Evolutionary conservation across 2,329 filamentous ascomycete genomes (phyloP).

Genomic region (Curvularia sp.): DNA sequence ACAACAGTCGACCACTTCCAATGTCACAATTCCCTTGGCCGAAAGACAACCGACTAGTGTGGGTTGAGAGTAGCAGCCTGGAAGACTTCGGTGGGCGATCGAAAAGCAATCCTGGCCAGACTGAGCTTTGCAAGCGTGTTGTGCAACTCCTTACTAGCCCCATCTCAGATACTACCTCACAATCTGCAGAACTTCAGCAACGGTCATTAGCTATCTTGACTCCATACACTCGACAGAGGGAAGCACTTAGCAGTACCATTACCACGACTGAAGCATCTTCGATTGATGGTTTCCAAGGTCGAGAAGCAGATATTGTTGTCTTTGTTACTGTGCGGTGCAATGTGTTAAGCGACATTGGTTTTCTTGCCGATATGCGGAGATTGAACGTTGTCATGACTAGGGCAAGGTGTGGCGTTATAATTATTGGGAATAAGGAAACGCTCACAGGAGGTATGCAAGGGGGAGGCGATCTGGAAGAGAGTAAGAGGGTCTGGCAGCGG

Average conservation of each 20-base stretch:
- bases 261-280: slow-evolving; percentile 46
- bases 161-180: neutral
- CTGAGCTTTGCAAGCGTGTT: slow-evolving; percentile 46
- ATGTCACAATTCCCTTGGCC: slow-evolving; percentile 34
- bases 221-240: slow-evolving; percentile 52
- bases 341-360: slow-evolving; percentile 49
- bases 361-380: slow-evolving; percentile 52
- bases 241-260: slow-evolving; percentile 39
- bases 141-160: slow-evolving; percentile 40
- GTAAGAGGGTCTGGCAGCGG: slow-evolving; percentile 27
- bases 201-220: slow-evolving; percentile 52
- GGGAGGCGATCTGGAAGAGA: slow-evolving; percentile 19
- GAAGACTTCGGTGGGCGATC: slow-evolving; percentile 53
- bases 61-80: slow-evolving; percentile 47
- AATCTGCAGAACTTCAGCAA: slow-evolving; percentile 1
- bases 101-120: slow-evolving; percentile 53
- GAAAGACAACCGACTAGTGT: slow-evolving; percentile 39
- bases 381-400: slow-evolving; percentile 55
- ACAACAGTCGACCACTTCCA: slow-evolving; percentile 30
- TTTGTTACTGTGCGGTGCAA: slow-evolving; percentile 56
- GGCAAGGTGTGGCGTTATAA: slow-evolving; percentile 48
- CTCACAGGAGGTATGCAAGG: slow-evolving; percentile 41
- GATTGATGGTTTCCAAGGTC: slow-evolving; percentile 56
- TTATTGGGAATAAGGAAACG: slow-evolving; percentile 31
- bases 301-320: slow-evolving; percentile 55